Conservation (phyloP, 352 stramenopile species). For the Pythium folliculosum region DNA sequence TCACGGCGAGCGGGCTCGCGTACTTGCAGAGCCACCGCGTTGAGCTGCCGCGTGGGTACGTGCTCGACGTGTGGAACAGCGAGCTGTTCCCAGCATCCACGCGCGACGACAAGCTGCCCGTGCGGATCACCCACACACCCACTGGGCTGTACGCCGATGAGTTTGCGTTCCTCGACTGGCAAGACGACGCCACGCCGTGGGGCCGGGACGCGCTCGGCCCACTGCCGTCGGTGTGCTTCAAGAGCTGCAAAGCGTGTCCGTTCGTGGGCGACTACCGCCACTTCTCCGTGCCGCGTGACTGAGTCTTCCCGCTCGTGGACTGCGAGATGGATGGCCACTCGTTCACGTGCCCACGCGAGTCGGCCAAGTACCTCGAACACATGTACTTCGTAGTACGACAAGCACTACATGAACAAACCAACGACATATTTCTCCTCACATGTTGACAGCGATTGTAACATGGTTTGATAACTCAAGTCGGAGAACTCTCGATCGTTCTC, state of each 20-base stretch:
- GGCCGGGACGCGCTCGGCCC: constrained; percentile 19
- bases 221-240: constrained; percentile 31
- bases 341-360: constrained; percentile 30
- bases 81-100: constrained; percentile 15
- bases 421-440: too few relatives aligned
- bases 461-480: too few relatives aligned
- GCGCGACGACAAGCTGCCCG: constrained; percentile 31
- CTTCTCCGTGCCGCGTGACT: constrained; percentile 27
- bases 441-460: too few relatives aligned
- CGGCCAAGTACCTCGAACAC: constrained; percentile 29
- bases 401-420: constrained; percentile 13
- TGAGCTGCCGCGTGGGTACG: constrained; percentile 21
- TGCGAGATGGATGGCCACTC: constrained; percentile 29
- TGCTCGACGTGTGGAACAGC: constrained; percentile 28
- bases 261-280: constrained; percentile 11
- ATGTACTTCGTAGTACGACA: too few relatives aligned
- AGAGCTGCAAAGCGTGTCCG: constrained; percentile 20
- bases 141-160: constrained; percentile 38
- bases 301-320: constrained; percentile 34
- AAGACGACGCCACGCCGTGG: constrained; percentile 7
- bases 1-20: constrained; percentile 21
- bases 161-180: constrained; percentile 35
- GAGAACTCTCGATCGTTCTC: too few relatives aligned
- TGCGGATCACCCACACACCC: constrained; percentile 24
- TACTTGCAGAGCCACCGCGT: constrained; percentile 19